These are phyloP conservation scores for Acrocalymma vagum DNA, from an alignment of 2,329 filamentous ascomycete species.

Conservation along the genomic window DNA sequence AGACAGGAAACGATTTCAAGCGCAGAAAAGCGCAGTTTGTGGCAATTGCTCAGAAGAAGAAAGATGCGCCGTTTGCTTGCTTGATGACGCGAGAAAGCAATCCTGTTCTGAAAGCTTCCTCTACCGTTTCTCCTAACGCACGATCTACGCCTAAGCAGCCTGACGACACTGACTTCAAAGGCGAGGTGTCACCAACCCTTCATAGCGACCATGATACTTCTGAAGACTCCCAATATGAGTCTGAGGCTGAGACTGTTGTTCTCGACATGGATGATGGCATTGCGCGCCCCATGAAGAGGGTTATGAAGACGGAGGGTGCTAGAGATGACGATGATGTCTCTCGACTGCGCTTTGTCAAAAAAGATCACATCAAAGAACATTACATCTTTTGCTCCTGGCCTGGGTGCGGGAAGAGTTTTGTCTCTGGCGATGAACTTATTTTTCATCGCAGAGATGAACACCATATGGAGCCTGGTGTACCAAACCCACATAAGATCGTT, in stretches of 20 bases:
- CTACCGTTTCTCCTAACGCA: slow-evolving; percentile 16
- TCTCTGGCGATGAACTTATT: too few species aligned
- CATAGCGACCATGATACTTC: slow-evolving; percentile 34
- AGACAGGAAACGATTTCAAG: too few species aligned
- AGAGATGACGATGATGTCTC: slow-evolving; percentile 36
- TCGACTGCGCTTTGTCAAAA: slow-evolving; percentile 36
- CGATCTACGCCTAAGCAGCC: slow-evolving; percentile 22
- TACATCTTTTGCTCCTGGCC: too few species aligned
- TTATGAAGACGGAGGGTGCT: slow-evolving; percentile 50
- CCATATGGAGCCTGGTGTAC: too few species aligned
- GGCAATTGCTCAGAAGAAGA: too few species aligned
- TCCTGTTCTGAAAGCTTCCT: slow-evolving; percentile 39
- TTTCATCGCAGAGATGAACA: too few species aligned
- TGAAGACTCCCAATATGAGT: slow-evolving; percentile 52
- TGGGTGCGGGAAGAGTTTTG: too few species aligned
- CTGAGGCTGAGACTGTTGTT: slow-evolving; percentile 61
- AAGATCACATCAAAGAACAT: too few species aligned
- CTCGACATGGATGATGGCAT: slow-evolving; percentile 52
- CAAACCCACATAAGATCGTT: too few species aligned
- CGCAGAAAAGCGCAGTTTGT: too few species aligned
- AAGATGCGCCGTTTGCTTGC: slow-evolving; percentile 45
- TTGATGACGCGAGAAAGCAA: slow-evolving; percentile 51
- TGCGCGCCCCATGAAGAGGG: slow-evolving; percentile 44
- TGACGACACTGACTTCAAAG: slow-evolving; percentile 28
- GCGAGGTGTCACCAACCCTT: slow-evolving; percentile 22